Evolutionary conservation across 305 asterid species (phyloP).

Genomic region (Caryopteris hybrid): DNA sequence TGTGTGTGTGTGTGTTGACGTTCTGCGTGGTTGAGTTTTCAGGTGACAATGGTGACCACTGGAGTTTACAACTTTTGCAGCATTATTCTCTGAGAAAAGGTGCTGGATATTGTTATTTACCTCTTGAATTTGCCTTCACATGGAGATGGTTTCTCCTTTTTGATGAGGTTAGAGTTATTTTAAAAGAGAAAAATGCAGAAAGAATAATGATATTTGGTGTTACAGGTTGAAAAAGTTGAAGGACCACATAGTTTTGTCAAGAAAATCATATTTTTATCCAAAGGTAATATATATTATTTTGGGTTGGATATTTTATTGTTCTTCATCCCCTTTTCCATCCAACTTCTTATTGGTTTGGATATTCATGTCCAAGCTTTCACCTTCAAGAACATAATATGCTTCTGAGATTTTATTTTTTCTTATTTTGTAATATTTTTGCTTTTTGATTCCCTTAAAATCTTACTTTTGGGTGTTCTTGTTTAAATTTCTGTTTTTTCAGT

Average conservation of each 20-base stretch:
- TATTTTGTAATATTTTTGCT: too few species aligned
- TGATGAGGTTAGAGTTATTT: slow-evolving; percentile 15
- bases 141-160: slow-evolving; percentile 17
- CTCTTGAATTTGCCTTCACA: slow-evolving; percentile 10
- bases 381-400: background rate
- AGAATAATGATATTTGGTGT: background rate
- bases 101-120: slow-evolving; percentile 29
- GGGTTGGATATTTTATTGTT: background rate
- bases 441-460: background rate
- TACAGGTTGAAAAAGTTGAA: slow-evolving; percentile 17
- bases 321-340: background rate
- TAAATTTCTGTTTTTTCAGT: background rate
- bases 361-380: background rate
- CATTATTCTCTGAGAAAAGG: slow-evolving; percentile 33
- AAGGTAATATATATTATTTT: background rate
- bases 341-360: background rate
- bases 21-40: slow-evolving; percentile 22
- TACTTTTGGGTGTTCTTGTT: slow-evolving; percentile 1
- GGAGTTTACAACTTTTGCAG: slow-evolving; percentile 31
- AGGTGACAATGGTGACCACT: slow-evolving; percentile 35
- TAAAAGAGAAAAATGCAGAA: background rate
- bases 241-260: slow-evolving; percentile 16
- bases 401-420: background rate
- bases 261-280: slow-evolving; percentile 2
- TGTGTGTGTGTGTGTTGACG: slow-evolving; percentile 10